Evolutionary conservation across 2,329 filamentous ascomycete genomes (phyloP).

Genomic region (Colletotrichum sp.): DNA sequence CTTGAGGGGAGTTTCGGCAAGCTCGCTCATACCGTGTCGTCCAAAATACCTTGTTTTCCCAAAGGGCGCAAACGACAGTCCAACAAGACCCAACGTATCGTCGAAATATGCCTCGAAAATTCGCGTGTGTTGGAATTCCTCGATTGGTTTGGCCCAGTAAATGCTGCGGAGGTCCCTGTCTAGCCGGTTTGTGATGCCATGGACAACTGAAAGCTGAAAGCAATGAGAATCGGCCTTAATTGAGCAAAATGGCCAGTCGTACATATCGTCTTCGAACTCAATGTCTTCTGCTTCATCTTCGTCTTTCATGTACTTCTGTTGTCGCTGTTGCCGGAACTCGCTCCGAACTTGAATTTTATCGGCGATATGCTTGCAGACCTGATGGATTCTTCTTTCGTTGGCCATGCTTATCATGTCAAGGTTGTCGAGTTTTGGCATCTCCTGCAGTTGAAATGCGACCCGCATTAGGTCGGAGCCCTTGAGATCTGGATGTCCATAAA

Average conservation of each 20-base stretch:
- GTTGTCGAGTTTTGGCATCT: not conserved
- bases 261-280: not conserved
- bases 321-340: not conserved
- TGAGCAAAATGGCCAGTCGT: not conserved
- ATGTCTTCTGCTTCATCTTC: not conserved
- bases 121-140: not conserved
- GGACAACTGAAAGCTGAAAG: not conserved
- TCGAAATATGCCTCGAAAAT: not conserved
- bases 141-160: not conserved
- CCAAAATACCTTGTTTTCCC: too few species aligned
- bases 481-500: not conserved
- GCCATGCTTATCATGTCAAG: not conserved
- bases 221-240: not conserved
- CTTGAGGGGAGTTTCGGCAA: too few species aligned
- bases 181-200: not conserved
- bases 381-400: not conserved
- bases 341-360: not conserved
- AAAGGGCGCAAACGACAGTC: too few species aligned
- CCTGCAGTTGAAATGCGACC: not conserved
- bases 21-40: too few species aligned
- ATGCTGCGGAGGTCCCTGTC: not conserved
- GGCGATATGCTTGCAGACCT: not conserved
- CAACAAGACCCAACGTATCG: not conserved
- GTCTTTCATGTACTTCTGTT: not conserved
- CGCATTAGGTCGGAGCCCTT: not conserved